Evolutionary conservation across 2,329 filamentous ascomycete species (phyloP).

Genomic region (Cryoendolithus antarcticus): DNA sequence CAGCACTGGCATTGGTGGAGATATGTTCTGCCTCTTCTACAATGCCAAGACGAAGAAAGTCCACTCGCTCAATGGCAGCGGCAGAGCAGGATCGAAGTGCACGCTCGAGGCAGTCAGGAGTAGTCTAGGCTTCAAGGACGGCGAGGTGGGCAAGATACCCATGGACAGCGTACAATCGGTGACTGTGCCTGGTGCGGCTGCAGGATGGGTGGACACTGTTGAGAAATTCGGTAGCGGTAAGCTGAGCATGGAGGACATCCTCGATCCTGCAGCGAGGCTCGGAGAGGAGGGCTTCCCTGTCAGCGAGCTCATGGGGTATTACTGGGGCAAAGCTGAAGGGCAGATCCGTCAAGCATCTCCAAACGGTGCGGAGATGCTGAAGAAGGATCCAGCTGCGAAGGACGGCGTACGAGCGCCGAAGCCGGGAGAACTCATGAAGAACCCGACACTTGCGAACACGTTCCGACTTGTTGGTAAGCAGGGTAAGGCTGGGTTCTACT

Average conservation of each 20-base stretch:
- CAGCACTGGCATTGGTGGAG: conserved; percentile 89
- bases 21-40: conserved; percentile 94
- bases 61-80: conserved; percentile 81
- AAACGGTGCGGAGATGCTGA: conserved; percentile 79
- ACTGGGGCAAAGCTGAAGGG: conserved; percentile 63
- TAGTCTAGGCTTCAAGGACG: conserved; percentile 53
- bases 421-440: conserved; percentile 80
- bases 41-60: conserved; percentile 71
- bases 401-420: conserved; percentile 63
- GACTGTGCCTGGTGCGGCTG: conserved; percentile 80
- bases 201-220: conserved; percentile 84
- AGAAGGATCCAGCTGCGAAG: conserved; percentile 54
- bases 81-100: conserved; percentile 59
- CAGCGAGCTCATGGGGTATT: conserved; percentile 64
- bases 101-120: conserved; percentile 59
- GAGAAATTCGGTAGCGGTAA: conserved; percentile 84
- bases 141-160: conserved; percentile 51
- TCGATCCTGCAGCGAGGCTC: conserved; percentile 71
- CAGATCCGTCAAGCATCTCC: conserved; percentile 61
- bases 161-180: conserved; percentile 66
- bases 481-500: conserved; percentile 86
- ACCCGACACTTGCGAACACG: conserved; percentile 66
- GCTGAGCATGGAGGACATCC: conserved; percentile 60
- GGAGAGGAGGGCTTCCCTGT: conserved; percentile 86
- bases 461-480: conserved; percentile 67